Conservation (phyloP, 495 filamentous ascomycete genomes). For the Margaritispora aquatica region DNA sequence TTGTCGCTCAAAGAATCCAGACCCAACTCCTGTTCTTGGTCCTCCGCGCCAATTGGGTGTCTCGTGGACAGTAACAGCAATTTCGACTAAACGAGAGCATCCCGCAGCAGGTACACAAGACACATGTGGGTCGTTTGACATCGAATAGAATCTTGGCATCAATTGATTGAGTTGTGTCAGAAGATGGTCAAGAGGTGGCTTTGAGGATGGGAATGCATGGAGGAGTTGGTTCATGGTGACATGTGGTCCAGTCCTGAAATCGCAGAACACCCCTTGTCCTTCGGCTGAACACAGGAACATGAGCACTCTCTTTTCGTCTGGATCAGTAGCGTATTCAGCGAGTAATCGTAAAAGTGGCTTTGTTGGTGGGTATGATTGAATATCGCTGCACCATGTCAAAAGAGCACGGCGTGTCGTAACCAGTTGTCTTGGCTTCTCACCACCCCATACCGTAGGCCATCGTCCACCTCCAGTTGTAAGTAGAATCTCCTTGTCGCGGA, state of each 20-base stretch:
- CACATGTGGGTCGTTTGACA: slow-evolving; percentile 90
- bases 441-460: slow-evolving; percentile 98
- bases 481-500: slow-evolving; percentile 74
- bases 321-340: slow-evolving; percentile 74
- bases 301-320: slow-evolving; percentile 81
- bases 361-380: slow-evolving; percentile 86
- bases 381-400: slow-evolving; percentile 89
- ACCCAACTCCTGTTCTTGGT: slow-evolving; percentile 62
- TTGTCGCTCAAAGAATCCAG: slow-evolving; percentile 80
- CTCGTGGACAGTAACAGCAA: slow-evolving; percentile 92
- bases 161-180: slow-evolving; percentile 75
- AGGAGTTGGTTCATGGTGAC: slow-evolving; percentile 80
- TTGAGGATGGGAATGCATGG: slow-evolving; percentile 84
- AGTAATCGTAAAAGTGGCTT: slow-evolving; percentile 82
- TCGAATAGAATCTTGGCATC: slow-evolving; percentile 97
- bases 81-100: slow-evolving; percentile 78
- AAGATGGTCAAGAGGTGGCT: slow-evolving; percentile 76
- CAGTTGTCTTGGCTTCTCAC: slow-evolving; percentile 76
- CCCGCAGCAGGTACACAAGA: slow-evolving; percentile 62
- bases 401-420: slow-evolving; percentile 85
- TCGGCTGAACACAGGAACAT: slow-evolving; percentile 81
- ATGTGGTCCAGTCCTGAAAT: slow-evolving; percentile 85
- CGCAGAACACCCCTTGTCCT: slow-evolving; percentile 90
- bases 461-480: slow-evolving; percentile 73
- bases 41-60: slow-evolving; percentile 70